Conservation (phyloP, 495 filamentous ascomycete species). For the Penicillium salamii region DNA sequence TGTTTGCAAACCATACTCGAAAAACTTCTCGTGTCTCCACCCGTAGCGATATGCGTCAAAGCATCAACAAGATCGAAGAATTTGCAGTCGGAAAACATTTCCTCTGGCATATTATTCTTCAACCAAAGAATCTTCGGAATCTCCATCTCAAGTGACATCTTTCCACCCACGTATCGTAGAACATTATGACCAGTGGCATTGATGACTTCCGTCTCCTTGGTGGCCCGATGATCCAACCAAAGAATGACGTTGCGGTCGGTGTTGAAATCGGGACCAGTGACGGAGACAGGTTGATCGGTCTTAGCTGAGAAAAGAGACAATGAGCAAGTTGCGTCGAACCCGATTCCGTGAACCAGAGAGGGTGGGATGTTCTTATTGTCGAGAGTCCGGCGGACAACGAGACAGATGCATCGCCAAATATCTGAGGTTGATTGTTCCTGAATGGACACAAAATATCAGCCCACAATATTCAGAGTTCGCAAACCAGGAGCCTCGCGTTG, state of each 20-base stretch:
- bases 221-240: conserved; percentile 81
- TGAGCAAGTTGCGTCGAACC: conserved; percentile 89
- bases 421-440: conserved; percentile 90
- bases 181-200: conserved; percentile 81
- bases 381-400: conserved; percentile 66
- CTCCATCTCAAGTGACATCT: conserved; percentile 94
- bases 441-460: too few relatives aligned
- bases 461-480: too few relatives aligned
- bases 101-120: conserved; percentile 83
- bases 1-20: conserved; percentile 89
- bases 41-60: conserved; percentile 84
- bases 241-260: conserved; percentile 78
- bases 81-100: conserved; percentile 76
- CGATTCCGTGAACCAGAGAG: conserved; percentile 67
- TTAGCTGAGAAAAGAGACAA: conserved; percentile 78
- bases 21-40: conserved; percentile 75
- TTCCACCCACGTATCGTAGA: conserved; percentile 81
- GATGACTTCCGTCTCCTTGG: conserved; percentile 76
- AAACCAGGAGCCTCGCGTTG: too few relatives aligned
- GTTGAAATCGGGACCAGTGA: conserved; percentile 73
- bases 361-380: conserved; percentile 64
- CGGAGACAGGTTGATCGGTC: conserved; percentile 74
- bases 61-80: conserved; percentile 86
- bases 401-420: conserved; percentile 81
- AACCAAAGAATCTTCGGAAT: conserved; percentile 90